Percentiles rank a stretch among this genome's conserved stretches.
Evolutionary conservation across 108 stramenopile species (phyloP).

Genomic region (Pseudonitzschia delicatissima): DNA sequence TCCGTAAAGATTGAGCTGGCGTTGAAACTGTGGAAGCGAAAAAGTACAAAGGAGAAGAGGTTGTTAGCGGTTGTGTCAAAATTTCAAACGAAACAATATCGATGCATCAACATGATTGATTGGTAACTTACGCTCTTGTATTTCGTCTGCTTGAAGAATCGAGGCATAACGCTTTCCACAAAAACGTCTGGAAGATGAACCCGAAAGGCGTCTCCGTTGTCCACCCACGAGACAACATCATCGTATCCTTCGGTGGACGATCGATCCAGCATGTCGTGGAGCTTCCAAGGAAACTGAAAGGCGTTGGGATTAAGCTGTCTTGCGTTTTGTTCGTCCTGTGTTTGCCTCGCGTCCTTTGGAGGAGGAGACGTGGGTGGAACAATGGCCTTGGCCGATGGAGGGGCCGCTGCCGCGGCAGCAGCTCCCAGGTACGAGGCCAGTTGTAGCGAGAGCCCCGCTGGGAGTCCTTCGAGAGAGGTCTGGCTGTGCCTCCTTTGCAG

Average conservation of each 20-base stretch:
- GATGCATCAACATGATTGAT: conserved; percentile 12
- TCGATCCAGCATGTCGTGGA: conserved; percentile 41
- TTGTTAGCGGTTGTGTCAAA: no score
- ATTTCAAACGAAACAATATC: neutral
- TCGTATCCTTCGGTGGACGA: conserved; percentile 20
- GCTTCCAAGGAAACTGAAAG: conserved; percentile 42
- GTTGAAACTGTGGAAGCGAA: conserved; percentile 19
- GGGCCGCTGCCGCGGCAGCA: no score
- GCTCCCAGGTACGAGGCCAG: no score
- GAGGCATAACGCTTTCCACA: conserved; percentile 62
- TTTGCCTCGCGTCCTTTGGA: neutral
- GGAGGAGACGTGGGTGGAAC: neutral
- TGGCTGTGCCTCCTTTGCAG: neutral
- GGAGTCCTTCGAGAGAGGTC: no score
- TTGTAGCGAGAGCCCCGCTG: no score
- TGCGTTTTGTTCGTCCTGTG: neutral
- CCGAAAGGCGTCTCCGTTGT: conserved; percentile 53
- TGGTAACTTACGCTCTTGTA: conserved; percentile 24
- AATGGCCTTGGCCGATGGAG: neutral
- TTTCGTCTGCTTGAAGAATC: conserved; percentile 64
- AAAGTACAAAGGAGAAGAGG: neutral
- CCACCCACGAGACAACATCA: conserved; percentile 36
- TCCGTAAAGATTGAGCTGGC: conserved; percentile 79
- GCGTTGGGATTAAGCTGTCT: conserved; percentile 14
- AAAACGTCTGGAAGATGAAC: conserved; percentile 54